These are phyloP conservation scores for Cytospora leucostoma DNA, from an alignment of 2,329 filamentous ascomycete genomes.

Conservation along the genomic window DNA sequence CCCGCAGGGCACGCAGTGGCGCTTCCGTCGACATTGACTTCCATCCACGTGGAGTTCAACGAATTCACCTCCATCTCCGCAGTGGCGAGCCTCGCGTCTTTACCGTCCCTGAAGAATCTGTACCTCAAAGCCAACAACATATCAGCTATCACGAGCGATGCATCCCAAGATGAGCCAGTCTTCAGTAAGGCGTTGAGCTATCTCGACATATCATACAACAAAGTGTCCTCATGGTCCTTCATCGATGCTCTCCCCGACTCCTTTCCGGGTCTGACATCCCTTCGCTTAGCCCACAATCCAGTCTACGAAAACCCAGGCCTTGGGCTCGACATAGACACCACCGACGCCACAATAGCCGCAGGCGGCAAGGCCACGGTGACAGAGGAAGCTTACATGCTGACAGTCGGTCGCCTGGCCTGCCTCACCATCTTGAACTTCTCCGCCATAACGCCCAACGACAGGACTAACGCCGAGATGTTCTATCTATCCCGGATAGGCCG, in stretches of 20 bases:
- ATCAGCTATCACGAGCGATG: conserved; percentile 39
- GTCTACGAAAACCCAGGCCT: conserved; percentile 62
- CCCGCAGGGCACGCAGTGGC: conserved; percentile 35
- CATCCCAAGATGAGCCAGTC: conserved; percentile 41
- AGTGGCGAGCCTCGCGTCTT: conserved; percentile 53
- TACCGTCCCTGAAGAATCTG: conserved; percentile 57
- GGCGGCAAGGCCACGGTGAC: conserved; percentile 50
- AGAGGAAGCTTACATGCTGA: conserved; percentile 88
- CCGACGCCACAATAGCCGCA: conserved; percentile 31
- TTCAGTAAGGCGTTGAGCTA: conserved; percentile 61
- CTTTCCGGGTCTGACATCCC: conserved; percentile 72
- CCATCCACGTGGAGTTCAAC: conserved; percentile 73
- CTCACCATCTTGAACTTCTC: conserved; percentile 75
- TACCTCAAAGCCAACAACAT: conserved; percentile 81
- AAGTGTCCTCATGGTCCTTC: conserved; percentile 69
- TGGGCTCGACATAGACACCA: conserved; percentile 37
- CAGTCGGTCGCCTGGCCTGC: conserved; percentile 70
- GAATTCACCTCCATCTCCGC: conserved; percentile 61
- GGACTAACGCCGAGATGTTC: conserved; percentile 87
- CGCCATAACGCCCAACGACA: conserved; percentile 69
- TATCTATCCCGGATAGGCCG: conserved; percentile 83
- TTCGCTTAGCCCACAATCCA: conserved; percentile 85
- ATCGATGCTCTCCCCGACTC: conserved; percentile 66
- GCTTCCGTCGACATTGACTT: conserved; percentile 56
- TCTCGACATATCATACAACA: conserved; percentile 74